phyloP scores from a whole-genome alignment of 208 protist genomes.

The Leishmania major region DNA sequence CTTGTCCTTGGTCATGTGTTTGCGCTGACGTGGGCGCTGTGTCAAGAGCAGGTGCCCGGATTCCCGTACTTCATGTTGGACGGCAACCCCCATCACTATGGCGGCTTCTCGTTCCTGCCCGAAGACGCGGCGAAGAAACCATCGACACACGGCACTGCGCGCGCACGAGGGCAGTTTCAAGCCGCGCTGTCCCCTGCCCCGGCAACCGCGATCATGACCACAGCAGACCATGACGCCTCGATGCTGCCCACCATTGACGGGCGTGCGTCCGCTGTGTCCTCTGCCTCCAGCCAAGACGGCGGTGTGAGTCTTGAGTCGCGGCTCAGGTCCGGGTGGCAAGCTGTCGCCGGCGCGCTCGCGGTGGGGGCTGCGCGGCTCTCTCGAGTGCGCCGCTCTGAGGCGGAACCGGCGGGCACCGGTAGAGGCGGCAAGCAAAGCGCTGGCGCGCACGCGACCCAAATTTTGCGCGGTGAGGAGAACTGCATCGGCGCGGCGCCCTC shows the following conservation, averaged over 20 bases:
- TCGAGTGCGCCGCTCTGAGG: neutral
- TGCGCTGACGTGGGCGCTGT: slow-evolving; percentile 48
- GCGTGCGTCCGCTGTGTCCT: neutral
- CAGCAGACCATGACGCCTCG: neutral
- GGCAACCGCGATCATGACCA: neutral
- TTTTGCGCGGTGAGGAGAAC: slow-evolving; percentile 17
- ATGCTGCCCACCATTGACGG: slow-evolving; percentile 12
- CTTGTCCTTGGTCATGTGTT: slow-evolving; percentile 46
- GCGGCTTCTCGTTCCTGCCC: slow-evolving; percentile 36
- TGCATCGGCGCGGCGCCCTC: neutral
- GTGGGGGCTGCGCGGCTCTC: slow-evolving; percentile 11
- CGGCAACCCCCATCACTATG: slow-evolving; percentile 33
- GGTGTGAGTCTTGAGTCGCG: slow-evolving; percentile 28
- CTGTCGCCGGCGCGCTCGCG: neutral
- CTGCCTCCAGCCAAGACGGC: slow-evolving; percentile 28
- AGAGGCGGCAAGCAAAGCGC: neutral
- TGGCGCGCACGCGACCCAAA: slow-evolving; percentile 17
- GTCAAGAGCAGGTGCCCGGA: slow-evolving; percentile 60
- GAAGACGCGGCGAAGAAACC: neutral
- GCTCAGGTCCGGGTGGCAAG: slow-evolving; percentile 20
- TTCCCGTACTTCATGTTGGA: slow-evolving; percentile 80
- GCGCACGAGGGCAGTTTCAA: slow-evolving; percentile 4
- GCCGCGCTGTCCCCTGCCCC: slow-evolving; percentile 17
- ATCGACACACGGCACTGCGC: neutral
- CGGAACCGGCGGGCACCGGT: neutral